These are phyloP conservation scores for Lepiota brunneoincarnata DNA, from an alignment of 768 basidiomycete genomes.

Conservation along the genomic window DNA sequence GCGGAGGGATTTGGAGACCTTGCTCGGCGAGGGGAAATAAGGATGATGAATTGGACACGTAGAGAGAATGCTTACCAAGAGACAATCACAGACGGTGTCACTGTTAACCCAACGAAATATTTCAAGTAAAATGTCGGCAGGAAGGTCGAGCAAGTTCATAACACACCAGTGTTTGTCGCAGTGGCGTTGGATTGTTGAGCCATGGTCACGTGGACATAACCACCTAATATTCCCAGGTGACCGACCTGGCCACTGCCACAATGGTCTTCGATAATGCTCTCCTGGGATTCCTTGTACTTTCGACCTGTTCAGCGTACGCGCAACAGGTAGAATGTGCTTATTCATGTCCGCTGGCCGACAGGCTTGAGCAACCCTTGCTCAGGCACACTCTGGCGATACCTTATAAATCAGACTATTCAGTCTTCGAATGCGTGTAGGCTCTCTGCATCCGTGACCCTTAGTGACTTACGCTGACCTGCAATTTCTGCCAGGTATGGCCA, in stretches of 20 bases:
- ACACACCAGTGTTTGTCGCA: too few species aligned
- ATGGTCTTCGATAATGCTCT: background rate
- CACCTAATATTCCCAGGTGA: background rate
- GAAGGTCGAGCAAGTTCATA: slow-evolving; percentile 7
- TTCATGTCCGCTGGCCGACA: background rate
- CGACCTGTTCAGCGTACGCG: background rate
- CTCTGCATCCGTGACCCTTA: background rate
- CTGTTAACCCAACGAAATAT: slow-evolving; percentile 3
- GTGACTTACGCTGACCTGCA: background rate
- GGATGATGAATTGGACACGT: background rate
- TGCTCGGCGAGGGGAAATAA: background rate
- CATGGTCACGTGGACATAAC: background rate
- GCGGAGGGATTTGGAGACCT: slow-evolving; percentile 4
- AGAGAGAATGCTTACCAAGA: background rate
- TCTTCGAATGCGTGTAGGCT: slow-evolving; percentile 12
- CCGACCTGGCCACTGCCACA: background rate
- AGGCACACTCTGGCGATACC: slow-evolving; percentile 6
- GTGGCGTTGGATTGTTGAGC: background rate
- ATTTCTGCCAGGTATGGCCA: slow-evolving; percentile 1
- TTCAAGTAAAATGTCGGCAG: slow-evolving; percentile 1
- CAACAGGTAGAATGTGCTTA: background rate
- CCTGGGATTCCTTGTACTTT: background rate
- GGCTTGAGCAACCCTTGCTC: background rate
- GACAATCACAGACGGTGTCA: background rate
- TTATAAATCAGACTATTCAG: slow-evolving; percentile 5